Percentiles rank a stretch among this genome's conserved stretches.
phyloP scores from a whole-genome alignment of 2,329 filamentous ascomycete species.

The Orbilia oligospora region DNA sequence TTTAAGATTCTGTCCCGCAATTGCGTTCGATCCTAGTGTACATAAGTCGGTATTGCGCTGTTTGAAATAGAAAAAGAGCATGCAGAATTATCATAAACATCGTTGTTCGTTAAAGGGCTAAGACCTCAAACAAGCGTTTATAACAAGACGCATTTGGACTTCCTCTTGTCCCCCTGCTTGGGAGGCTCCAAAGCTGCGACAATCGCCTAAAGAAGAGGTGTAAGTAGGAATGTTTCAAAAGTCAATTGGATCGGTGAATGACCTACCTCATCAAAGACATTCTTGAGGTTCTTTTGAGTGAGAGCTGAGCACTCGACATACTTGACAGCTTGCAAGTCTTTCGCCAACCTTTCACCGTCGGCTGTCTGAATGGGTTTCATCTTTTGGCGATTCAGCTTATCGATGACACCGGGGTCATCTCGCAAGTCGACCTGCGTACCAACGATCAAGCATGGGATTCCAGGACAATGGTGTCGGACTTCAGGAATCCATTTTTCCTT shows the following conservation, averaged over 20 bases:
- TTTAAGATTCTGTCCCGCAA: constrained; percentile 51
- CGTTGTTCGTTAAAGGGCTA: constrained; percentile 30
- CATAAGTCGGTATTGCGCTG: constrained; percentile 46
- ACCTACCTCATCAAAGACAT: constrained; percentile 97
- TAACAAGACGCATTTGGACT: constrained; percentile 77
- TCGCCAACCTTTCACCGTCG: constrained; percentile 95
- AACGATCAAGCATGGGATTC: constrained; percentile 96
- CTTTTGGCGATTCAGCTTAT: constrained; percentile 95
- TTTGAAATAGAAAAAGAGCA: constrained; percentile 45
- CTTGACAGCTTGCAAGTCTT: constrained; percentile 96
- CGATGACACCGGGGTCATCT: constrained; percentile 86
- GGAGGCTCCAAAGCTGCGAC: constrained; percentile 94
- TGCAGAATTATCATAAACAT: constrained; percentile 55
- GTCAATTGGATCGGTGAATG: not conserved
- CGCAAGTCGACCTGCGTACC: constrained; percentile 97
- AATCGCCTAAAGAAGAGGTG: constrained; percentile 78
- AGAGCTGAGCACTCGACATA: constrained; percentile 97
- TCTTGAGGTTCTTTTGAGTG: constrained; percentile 98
- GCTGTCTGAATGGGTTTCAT: constrained; percentile 93
- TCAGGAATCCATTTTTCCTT: constrained; percentile 77
- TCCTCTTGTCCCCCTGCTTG: constrained; percentile 80
- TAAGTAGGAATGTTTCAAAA: not conserved
- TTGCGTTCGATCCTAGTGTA: constrained; percentile 51
- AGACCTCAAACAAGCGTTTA: constrained; percentile 67
- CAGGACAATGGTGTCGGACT: constrained; percentile 97